Evolutionary conservation across 2,329 filamentous ascomycete species (phyloP), one percentile per base, ranked within the genome.

Genomic region (Cephalotrichum gorgonifer): DNA sequence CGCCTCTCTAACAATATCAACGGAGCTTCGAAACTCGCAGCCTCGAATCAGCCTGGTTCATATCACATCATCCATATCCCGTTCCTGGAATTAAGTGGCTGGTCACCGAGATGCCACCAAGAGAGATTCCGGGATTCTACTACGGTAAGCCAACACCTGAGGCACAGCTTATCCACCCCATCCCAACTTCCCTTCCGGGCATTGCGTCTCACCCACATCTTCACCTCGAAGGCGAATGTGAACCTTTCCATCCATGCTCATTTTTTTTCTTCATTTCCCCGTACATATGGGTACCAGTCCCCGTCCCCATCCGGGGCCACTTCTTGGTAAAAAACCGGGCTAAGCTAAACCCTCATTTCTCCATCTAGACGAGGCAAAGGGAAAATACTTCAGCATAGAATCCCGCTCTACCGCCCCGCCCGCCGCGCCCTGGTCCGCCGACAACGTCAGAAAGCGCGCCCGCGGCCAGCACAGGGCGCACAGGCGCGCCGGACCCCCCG

Each of bases 361-460:
- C 5, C 12, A 14, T 28, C 7, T 48, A 80, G 78, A 81, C 52
- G 47, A 62, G 14, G 71, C 72, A 41, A 85, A 79, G 61, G 74
- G 73, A 33, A 83, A 78, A 54, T 87, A 86, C 58, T 87, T 86
- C 63, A 82, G 79, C 56, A 75, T 86, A 45, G 77, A 84, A 58
- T 74, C 71, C 43, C 70, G 76, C 35, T 70, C 75, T 49, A 71
- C 70, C 15, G 77, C 78, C 1, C 72, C 78, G 0, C 54, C 66
- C 2, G 63, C 61, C 7, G 68, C 74, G 0, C 63, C 70, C 15
- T 85, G 81, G 66, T 79, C 80, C 8, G 64, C 70, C n/a, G 68
- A 76, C 43, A 71, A 72, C 6, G 75, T 84, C 50, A 82, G 78
- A 62, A 71, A 70, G 54, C 77, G 77, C 47, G 72, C 72, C 31